phyloP scores from a whole-genome alignment of 2,329 filamentous ascomycete genomes.

The Colletotrichum tofieldiae region DNA sequence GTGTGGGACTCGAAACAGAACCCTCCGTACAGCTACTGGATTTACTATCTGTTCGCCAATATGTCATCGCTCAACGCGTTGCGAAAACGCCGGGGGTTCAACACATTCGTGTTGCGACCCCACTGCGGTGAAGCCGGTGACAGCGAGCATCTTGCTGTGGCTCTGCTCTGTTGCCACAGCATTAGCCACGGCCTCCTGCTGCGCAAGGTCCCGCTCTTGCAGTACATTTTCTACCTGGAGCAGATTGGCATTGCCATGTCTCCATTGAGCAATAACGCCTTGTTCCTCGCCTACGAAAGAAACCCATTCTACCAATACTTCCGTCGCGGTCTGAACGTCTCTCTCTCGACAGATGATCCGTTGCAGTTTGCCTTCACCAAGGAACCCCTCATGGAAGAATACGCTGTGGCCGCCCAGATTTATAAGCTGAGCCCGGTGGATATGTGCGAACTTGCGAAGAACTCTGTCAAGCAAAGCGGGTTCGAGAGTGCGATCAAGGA shows the following conservation, averaged over 20 bases:
- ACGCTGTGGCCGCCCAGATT: slow-evolving; percentile 97
- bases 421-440: slow-evolving; percentile 98
- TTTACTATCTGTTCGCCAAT: slow-evolving; percentile 97
- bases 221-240: slow-evolving; percentile 98
- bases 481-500: slow-evolving; percentile 93
- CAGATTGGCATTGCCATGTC: slow-evolving; percentile 99
- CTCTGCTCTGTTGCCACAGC: slow-evolving; percentile 93
- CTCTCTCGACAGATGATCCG: slow-evolving; percentile 95
- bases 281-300: slow-evolving; percentile 96
- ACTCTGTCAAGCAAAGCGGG: slow-evolving; percentile 94
- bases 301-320: slow-evolving; percentile 98
- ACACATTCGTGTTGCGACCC: slow-evolving; percentile 92
- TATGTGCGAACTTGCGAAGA: slow-evolving; percentile 98
- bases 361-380: slow-evolving; percentile 99
- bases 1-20: slow-evolving; percentile 95
- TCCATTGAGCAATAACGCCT: slow-evolving; percentile 96
- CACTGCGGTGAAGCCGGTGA: slow-evolving; percentile 98
- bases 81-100: slow-evolving; percentile 93
- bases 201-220: slow-evolving; percentile 92
- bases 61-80: slow-evolving; percentile 93
- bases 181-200: slow-evolving; percentile 96
- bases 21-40: slow-evolving; percentile 98
- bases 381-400: slow-evolving; percentile 97
- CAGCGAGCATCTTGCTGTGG: slow-evolving; percentile 94
- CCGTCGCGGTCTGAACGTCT: slow-evolving; percentile 93